Base-by-base conservation (phyloP, 257 asterid species). In the Striga asiatica region DNA sequence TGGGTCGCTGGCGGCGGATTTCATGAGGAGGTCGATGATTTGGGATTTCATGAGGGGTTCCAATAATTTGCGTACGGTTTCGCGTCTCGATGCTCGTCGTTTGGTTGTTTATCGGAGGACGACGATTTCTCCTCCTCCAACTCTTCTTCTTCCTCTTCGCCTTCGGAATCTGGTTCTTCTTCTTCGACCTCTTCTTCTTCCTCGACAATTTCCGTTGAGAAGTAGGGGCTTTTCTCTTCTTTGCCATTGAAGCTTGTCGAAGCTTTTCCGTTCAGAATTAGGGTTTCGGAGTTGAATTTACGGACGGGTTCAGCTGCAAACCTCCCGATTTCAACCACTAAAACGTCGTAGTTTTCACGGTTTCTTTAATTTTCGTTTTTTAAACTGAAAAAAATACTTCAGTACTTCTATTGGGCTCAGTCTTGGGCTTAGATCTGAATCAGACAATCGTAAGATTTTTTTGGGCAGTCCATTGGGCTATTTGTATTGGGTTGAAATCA, bases 31-130 rank as follows among this genome's bases (percentile, higher is more conserved):
- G 61, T 73, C 79, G 14, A 84, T 69, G 61, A 88, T 72, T 69
- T 84, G 85, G 64, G 80, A 67, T 73, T 81, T 88, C 0, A 62
- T 71, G 50, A 84, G 76, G 20, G 93, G 96, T 38, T 80, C 85
- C 19, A 88, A 62, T 47, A 88, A 69, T 13, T 76, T 71, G 25
- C 75, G 73, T 22, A 80, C 48, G 38, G 35, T 57, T 24, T 60
- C 68, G 55, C 64, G 60, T 65, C 68, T 78, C 0, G 84, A 69
- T 19, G 73, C 62, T 68, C 81, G 58, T 74, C 84, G 10, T 51
- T 37, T 42, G 66, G 64, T 61, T 62, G 74, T 8, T 64, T 79
- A n/a, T 69, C 83, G 0, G n/a, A n/a, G n/a, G n/a, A n/a, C n/a
- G n/a, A n/a, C n/a, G 48, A 61, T 28, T 70, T 74, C 27, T 53